Base-by-base conservation (phyloP, 164 flowering plant species). In the Chimonanthus salicifolius region DNA sequence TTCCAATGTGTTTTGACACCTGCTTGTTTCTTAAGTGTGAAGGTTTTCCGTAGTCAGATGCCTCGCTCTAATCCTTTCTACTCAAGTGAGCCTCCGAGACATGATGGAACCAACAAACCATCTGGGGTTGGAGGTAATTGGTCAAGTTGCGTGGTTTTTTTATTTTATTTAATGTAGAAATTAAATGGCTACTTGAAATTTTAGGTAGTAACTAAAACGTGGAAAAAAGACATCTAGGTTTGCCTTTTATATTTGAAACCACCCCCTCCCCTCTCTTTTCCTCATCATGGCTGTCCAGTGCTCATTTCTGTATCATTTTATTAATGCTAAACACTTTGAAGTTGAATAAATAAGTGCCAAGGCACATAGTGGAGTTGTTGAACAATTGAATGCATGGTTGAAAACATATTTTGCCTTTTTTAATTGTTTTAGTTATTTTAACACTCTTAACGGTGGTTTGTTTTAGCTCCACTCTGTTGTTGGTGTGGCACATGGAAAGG, bases 401-500 rank as follows among this genome's bases (percentile, higher is more conserved):
- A 62, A 62, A 10, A 63, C 21, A 63, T 63, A 11, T 43, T 54
- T 66, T 13, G 11, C 48, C 48, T 43, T 66, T 45, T 44, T 7
- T 66, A 54, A 3, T 11, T 54, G 4, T 11, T 66, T 66, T 10
- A 44, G 4, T 1, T 9, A 13, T 44, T 10, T 33, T 8, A 44
- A 43, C 48, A 66, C 47, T 66, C 68, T 66, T 66, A 7, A 43
- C 2, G 48, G 48, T 66, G 68, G 47, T 20, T 2, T 83, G 77
- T 74, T 81, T 60, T 82, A 92, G 97, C 87, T 78, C 15, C 79
- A 43, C 90, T 88, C 7, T 91, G 94, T 82, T 72, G 67, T 63
- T 93, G 97, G 98, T 93, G 98, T 84, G 91, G 97, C 72, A 87
- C 94, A 8, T 90, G 97, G 98, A 91, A 84, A 84, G 98, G 94